These are phyloP conservation scores for Solanum pinnatisectum DNA, from an alignment of 257 asterid genomes.

Conservation along the genomic window DNA sequence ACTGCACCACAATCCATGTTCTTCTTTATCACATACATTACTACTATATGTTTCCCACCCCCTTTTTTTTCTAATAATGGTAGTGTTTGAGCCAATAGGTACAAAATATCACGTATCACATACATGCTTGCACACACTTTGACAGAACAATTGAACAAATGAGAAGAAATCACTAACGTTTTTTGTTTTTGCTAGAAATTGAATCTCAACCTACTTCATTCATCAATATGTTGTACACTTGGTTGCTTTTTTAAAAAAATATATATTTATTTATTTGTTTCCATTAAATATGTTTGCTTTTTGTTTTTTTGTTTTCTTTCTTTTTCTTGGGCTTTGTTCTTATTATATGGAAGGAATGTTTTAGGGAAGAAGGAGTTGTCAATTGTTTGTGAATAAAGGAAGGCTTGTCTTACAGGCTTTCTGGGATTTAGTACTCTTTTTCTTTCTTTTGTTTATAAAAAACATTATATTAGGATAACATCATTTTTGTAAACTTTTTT, in stretches of 20 bases:
- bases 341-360: constrained; percentile 8
- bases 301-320: neutral
- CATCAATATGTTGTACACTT: neutral
- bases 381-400: constrained; percentile 19
- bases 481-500: neutral
- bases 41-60: too few species aligned
- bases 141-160: neutral
- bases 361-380: neutral
- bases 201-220: neutral
- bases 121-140: neutral
- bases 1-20: neutral
- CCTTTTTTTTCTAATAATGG: too few species aligned
- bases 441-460: neutral
- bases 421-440: constrained; percentile 7
- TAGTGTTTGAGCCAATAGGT: too few species aligned
- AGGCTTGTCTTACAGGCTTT: constrained; percentile 1
- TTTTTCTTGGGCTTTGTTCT: constrained; percentile 10
- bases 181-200: neutral
- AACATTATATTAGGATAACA: neutral
- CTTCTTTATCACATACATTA: neutral
- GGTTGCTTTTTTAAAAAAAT: neutral
- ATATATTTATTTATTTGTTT: neutral
- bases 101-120: too few species aligned
- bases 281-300: neutral
- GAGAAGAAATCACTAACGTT: neutral